A percentile compares a stretch with the other conserved stretches of the same genome.
These are phyloP conservation scores for Aureococcus anophagefferens DNA, from an alignment of 108 stramenopile genomes.

Conservation along the genomic window DNA sequence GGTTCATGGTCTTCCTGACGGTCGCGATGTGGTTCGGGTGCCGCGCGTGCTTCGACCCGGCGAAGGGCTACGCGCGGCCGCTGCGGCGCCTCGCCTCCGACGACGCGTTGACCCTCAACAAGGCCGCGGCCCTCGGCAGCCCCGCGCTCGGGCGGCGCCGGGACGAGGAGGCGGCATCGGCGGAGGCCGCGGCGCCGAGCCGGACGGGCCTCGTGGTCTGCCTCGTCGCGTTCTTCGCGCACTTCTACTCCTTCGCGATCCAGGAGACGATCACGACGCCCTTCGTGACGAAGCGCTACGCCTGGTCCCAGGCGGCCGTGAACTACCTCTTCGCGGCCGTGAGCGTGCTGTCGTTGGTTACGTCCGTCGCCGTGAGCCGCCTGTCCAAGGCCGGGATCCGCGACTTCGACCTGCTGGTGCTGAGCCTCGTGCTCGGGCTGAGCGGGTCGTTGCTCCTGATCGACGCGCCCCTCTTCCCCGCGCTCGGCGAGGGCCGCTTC, in stretches of 20 bases:
- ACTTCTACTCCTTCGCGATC: constrained; percentile 40
- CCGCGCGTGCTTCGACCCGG: no score
- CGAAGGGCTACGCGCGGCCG: no score
- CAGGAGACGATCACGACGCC: constrained; percentile 44
- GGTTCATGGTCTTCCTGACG: constrained; percentile 23
- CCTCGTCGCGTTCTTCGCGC: constrained; percentile 32
- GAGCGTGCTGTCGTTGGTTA: constrained; percentile 29
- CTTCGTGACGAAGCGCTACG: constrained; percentile 11
- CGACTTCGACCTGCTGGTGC: constrained; percentile 28
- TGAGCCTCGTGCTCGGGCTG: constrained; percentile 26
- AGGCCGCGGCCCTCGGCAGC: no score
- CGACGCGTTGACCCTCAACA: no score
- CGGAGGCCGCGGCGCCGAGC: background rate
- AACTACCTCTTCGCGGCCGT: constrained; percentile 30
- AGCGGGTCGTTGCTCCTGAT: constrained; percentile 25
- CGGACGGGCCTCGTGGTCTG: constrained; percentile 19
- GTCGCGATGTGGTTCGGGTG: constrained; percentile 12
- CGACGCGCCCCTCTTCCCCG: constrained; percentile 5
- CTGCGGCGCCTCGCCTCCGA: no score
- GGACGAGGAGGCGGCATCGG: background rate
- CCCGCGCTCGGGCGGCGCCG: background rate
- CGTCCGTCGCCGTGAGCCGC: constrained; percentile 22
- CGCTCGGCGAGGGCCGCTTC: constrained; percentile 10
- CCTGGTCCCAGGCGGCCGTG: constrained; percentile 20
- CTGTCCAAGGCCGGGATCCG: constrained; percentile 15